Conservation (phyloP, 2,329 filamentous ascomycete species). For the Bimuria novae-zelandiae region DNA sequence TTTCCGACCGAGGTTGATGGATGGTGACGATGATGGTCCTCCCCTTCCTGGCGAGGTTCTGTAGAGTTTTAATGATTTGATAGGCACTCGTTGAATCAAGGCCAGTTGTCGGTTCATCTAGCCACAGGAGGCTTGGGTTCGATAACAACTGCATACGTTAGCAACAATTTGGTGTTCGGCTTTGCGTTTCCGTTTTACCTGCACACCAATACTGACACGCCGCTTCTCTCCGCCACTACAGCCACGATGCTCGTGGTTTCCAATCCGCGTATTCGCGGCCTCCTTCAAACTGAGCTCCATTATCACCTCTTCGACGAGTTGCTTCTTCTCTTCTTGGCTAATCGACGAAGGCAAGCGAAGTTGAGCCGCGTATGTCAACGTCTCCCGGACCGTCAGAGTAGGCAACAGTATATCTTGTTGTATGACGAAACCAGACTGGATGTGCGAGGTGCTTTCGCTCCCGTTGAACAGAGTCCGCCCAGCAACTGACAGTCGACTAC, state of each 20-base stretch:
- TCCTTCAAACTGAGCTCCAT: constrained; percentile 76
- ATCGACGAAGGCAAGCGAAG: constrained; percentile 69
- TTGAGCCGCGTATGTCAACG: constrained; percentile 73
- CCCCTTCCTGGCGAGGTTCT: constrained; percentile 68
- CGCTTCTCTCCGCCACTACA: constrained; percentile 82
- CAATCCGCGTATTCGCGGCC: constrained; percentile 75
- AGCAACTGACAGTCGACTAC: constrained; percentile 56
- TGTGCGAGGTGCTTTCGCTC: constrained; percentile 50
- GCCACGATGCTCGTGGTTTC: constrained; percentile 71
- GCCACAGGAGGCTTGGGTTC: constrained; percentile 76
- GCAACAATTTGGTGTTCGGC: not conserved
- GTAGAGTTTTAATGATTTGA: constrained; percentile 72
- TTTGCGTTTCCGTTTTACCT: constrained; percentile 42
- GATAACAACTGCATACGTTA: constrained; percentile 59
- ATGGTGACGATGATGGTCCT: constrained; percentile 75
- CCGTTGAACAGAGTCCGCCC: constrained; percentile 68
- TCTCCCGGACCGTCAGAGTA: constrained; percentile 76
- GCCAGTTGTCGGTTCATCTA: constrained; percentile 80
- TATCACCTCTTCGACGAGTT: constrained; percentile 76
- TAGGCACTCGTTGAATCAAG: constrained; percentile 78
- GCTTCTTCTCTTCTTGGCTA: constrained; percentile 61
- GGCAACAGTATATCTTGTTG: constrained; percentile 76
- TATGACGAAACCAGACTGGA: constrained; percentile 72
- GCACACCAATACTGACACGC: constrained; percentile 75
- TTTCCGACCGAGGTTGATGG: constrained; percentile 78